Evolutionary conservation across 352 stramenopile species (phyloP).

Genomic region (Aphanomyces euteiches): DNA sequence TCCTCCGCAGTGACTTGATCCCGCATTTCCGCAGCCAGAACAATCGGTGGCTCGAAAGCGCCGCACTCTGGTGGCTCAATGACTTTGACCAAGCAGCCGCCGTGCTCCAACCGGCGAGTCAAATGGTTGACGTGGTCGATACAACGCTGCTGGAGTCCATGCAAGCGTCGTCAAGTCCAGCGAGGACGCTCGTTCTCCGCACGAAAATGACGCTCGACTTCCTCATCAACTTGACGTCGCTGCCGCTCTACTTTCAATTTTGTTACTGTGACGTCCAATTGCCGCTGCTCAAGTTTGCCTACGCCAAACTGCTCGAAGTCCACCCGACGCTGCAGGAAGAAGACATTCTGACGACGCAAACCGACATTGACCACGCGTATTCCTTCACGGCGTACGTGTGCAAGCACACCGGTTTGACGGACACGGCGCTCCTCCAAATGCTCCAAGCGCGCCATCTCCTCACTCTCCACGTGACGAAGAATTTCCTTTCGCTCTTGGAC

Average conservation of each 20-base stretch:
- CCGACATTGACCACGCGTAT: constrained; percentile 81
- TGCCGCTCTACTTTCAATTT: constrained; percentile 81
- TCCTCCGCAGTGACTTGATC: constrained; percentile 68
- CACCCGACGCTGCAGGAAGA: constrained; percentile 18
- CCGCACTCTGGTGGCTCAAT: constrained; percentile 77
- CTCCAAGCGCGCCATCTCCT: constrained; percentile 76
- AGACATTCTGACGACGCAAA: constrained; percentile 46
- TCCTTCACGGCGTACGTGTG: constrained; percentile 79
- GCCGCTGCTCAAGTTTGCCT: constrained; percentile 47
- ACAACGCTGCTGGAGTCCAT: not conserved
- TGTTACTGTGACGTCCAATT: constrained; percentile 64
- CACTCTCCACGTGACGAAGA: constrained; percentile 52
- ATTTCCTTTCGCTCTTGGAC: constrained; percentile 25
- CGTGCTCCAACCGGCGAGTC: constrained; percentile 57
- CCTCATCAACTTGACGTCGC: constrained; percentile 80
- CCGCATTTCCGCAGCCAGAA: constrained; percentile 53
- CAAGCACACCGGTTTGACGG: constrained; percentile 73
- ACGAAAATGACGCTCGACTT: constrained; percentile 59
- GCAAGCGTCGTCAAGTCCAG: not conserved
- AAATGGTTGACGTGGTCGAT: constrained; percentile 53
- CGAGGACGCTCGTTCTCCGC: constrained; percentile 35
- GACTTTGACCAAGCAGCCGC: constrained; percentile 78
- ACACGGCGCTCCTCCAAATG: constrained; percentile 83
- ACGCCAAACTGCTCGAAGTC: not conserved
- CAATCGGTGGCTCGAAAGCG: constrained; percentile 76